A percentile compares a stretch with the other conserved stretches of the same genome.
Evolutionary conservation across 352 stramenopile species (phyloP).

Genomic region (Phytophthora parvispora): DNA sequence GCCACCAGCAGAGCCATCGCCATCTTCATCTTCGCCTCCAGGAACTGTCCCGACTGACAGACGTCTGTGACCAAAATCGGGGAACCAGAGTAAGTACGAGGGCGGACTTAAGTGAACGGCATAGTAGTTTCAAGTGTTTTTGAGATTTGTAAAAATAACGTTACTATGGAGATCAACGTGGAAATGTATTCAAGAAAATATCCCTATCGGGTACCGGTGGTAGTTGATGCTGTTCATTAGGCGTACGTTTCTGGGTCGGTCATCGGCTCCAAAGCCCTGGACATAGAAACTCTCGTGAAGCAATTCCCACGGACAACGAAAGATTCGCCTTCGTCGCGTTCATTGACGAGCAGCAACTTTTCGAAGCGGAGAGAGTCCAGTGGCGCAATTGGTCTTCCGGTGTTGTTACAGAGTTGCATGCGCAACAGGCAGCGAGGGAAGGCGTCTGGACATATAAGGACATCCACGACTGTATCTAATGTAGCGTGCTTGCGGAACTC

Average conservation of each 20-base stretch:
- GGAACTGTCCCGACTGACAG: too few species aligned
- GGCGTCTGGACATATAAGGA: constrained; percentile 6
- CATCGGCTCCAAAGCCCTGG: too few species aligned
- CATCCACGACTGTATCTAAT: constrained; percentile 1
- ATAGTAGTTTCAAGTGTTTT: too few species aligned
- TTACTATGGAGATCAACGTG: too few species aligned
- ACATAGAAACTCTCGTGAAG: too few species aligned
- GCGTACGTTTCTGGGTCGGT: too few species aligned
- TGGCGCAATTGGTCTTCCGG: background rate
- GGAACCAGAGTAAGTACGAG: background rate
- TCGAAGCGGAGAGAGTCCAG: constrained; percentile 9
- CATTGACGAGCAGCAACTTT: constrained; percentile 3
- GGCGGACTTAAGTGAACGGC: too few species aligned
- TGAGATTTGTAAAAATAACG: too few species aligned
- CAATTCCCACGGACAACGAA: background rate
- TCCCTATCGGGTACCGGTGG: too few species aligned
- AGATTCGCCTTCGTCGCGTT: background rate
- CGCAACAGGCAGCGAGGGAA: constrained; percentile 13
- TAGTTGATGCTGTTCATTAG: too few species aligned
- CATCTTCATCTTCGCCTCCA: background rate
- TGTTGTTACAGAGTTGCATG: constrained; percentile 4
- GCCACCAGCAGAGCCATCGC: background rate
- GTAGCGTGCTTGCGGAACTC: constrained; percentile 1
- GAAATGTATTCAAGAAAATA: too few species aligned
- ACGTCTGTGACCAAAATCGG: too few species aligned